Evolutionary conservation across 2,329 filamentous ascomycete species (phyloP), one percentile per base, ranked within the genome.

Genomic region (Cyphellophora attinorum): DNA sequence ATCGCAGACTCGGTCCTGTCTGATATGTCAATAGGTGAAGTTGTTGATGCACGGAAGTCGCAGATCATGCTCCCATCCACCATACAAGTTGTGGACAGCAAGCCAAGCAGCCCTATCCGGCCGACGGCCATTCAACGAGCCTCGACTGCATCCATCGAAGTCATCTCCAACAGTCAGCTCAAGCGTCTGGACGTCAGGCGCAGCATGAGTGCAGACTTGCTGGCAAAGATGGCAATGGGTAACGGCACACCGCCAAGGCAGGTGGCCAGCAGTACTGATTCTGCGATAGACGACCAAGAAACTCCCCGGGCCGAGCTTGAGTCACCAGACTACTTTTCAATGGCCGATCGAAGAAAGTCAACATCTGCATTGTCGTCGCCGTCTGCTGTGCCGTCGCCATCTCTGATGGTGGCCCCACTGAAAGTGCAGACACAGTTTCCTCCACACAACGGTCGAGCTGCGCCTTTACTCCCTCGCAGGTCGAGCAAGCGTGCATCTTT

Each of bases 131-230:
- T 49, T 10, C 46, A 49, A 19, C 35, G 46, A 27, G 40, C 42
- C 8, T 49, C 51, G 2, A 47, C 43, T 13, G 46, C 48, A n/a
- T 53, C 50, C 18, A 41, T 48, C 27, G 49, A 51, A 30, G 38
- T 51, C 27, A 40, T 45, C 21, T 44, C 48, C 15, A 49, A 46
- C 31, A 39, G 46, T 19, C 38, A 47, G 12, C 29, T 49, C 18
- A 46, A 36, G 33, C 36, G 42, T 29, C 45, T 49, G 14, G 35
- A 39, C 21, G 16, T 47, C 4, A 38, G 25, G 37, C 23, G 39
- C 34, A 50, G 35, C 38, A 38, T 21, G 16, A 47, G 40, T 16
- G 40, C 35, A 19, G 46, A 49, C 18, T 40, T 46, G 38, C 37
- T 49, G 10, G 23, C 16, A 12, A 41, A 35, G 15, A 16, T 33